Percentiles rank a stretch among this genome's conserved stretches.
These are phyloP conservation scores for Bryopsis sp. DNA, from an alignment of 139 green algal species.

Conservation along the genomic window DNA sequence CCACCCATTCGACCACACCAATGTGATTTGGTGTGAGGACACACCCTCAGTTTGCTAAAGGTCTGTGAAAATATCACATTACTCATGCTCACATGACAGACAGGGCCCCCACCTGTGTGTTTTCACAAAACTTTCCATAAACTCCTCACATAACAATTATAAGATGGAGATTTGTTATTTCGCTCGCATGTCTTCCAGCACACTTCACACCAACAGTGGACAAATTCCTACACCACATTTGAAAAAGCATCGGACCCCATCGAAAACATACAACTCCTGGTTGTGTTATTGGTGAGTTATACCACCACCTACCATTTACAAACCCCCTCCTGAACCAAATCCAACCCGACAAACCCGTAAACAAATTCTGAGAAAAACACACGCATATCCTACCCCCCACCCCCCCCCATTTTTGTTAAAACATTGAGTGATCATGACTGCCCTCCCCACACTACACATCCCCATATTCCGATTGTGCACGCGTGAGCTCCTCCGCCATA, in stretches of 20 bases:
- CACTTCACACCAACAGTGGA: not conserved
- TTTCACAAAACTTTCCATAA: too few species aligned
- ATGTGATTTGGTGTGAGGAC: too few species aligned
- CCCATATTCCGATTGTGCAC: constrained; percentile 8
- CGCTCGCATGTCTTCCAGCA: too few species aligned
- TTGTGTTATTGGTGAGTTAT: not conserved
- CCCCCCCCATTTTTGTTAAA: not conserved
- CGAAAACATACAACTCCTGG: not conserved
- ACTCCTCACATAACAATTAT: too few species aligned
- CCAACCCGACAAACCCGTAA: not conserved
- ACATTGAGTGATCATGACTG: not conserved
- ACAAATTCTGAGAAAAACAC: not conserved
- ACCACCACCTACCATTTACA: not conserved
- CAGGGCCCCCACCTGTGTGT: too few species aligned
- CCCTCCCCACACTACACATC: not conserved
- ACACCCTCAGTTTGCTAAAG: too few species aligned
- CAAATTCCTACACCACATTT: constrained; percentile 8
- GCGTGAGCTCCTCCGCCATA: constrained; percentile 42
- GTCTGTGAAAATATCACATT: too few species aligned
- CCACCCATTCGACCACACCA: too few species aligned
- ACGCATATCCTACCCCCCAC: not conserved
- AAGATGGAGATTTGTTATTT: too few species aligned
- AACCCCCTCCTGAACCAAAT: not conserved
- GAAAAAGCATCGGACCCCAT: not conserved
- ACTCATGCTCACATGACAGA: too few species aligned